A percentile compares a stretch with the other conserved stretches of the same genome.
These are phyloP conservation scores for Rhizoclosmatium sp. DNA, from an alignment of 192 early-diverging fungal species.

Conservation along the genomic window DNA sequence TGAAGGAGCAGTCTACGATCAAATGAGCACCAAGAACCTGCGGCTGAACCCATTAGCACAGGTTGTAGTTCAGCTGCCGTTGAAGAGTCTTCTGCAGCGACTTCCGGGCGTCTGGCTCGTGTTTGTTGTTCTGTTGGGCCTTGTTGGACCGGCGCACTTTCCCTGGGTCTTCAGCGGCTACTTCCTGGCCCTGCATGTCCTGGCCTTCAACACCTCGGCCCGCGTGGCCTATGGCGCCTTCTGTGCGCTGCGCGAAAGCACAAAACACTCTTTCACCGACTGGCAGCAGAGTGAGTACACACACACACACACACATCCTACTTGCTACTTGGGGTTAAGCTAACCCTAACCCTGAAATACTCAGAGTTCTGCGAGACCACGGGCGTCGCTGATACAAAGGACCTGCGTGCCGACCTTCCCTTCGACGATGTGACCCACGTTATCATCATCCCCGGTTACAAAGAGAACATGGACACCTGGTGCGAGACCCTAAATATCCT, in stretches of 20 bases:
- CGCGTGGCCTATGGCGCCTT: conserved; percentile 41
- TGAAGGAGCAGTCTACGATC: too few species aligned
- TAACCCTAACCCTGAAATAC: too few species aligned
- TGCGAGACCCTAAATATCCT: conserved; percentile 70
- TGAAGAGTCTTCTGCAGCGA: conserved; percentile 40
- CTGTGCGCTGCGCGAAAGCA: conserved; percentile 16
- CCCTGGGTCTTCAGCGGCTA: conserved; percentile 41
- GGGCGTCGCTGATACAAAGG: not conserved
- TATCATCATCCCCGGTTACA: conserved; percentile 74
- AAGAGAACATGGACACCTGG: conserved; percentile 67
- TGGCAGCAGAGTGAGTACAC: conserved; percentile 33
- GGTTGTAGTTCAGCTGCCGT: conserved; percentile 13
- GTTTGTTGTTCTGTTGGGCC: conserved; percentile 26
- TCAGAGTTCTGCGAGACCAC: not conserved
- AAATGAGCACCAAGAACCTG: too few species aligned
- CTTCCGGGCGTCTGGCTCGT: conserved; percentile 45
- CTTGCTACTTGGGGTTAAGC: too few species aligned
- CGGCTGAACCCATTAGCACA: not conserved
- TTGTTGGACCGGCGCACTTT: conserved; percentile 41
- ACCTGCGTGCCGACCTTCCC: conserved; percentile 37
- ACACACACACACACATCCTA: not conserved
- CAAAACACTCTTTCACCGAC: conserved; percentile 37
- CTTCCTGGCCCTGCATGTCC: conserved; percentile 40
- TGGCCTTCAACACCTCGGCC: conserved; percentile 33
- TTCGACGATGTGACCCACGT: conserved; percentile 57